phyloP scores from a whole-genome alignment of 2,329 filamentous ascomycete genomes.

The Seiridium unicorne region DNA sequence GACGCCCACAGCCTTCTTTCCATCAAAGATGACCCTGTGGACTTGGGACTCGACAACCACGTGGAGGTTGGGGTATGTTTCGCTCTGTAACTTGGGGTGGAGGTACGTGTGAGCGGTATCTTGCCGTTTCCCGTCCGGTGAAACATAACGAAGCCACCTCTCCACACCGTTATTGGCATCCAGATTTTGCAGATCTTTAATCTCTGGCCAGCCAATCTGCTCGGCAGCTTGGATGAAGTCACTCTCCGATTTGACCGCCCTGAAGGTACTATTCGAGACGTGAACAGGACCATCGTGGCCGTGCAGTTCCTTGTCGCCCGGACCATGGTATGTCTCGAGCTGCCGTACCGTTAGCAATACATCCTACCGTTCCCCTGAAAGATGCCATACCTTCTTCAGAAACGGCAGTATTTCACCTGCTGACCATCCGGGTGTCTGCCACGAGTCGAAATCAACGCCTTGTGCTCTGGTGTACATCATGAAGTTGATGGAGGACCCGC shows the following conservation, averaged over 20 bases:
- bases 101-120: conserved; percentile 25
- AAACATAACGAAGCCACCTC: conserved; percentile 21
- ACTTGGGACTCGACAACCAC: conserved; percentile 28
- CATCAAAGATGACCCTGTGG: conserved; percentile 51
- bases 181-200: conserved; percentile 47
- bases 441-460: conserved; percentile 18
- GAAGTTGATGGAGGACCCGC: conserved; percentile 46
- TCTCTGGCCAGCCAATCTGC: conserved; percentile 44
- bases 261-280: conserved; percentile 44
- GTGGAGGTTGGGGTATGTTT: conserved; percentile 27
- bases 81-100: conserved; percentile 24
- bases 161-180: conserved; percentile 34
- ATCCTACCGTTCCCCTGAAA: background rate
- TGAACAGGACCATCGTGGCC: conserved; percentile 47
- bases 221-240: conserved; percentile 45
- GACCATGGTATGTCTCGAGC: conserved; percentile 28
- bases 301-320: conserved; percentile 40
- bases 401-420: conserved; percentile 39
- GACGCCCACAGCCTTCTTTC: conserved; percentile 40
- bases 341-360: conserved; percentile 13
- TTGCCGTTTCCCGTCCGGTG: conserved; percentile 24
- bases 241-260: conserved; percentile 35
- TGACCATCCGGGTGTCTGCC: conserved; percentile 16
- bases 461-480: conserved; percentile 32
- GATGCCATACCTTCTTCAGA: conserved; percentile 42